Evolutionary conservation across 192 early-diverging fungal genomes (phyloP), one percentile per base, ranked within the genome.

Genomic region (Mortierella antarctica): DNA sequence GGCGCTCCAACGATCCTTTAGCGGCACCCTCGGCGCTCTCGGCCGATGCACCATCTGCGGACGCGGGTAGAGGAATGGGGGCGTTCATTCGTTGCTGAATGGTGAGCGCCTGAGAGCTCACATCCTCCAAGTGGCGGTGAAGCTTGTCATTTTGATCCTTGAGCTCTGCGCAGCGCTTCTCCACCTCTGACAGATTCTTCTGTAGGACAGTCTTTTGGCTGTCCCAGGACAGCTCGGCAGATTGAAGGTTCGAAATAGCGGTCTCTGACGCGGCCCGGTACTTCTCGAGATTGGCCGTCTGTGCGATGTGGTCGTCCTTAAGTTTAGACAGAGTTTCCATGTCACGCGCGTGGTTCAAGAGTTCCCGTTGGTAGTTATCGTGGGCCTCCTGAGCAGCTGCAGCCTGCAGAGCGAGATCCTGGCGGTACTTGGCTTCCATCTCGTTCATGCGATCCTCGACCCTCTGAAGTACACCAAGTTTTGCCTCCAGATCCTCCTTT

Each of bases 81-180:
- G 69, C 62, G 17, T 83, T 82, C 49, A 67, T 53, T 12, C 66
- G 70, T 51, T 63, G 80, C 74, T 47, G 85, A 74, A 79, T 87
- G 52, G 41, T 71, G 57, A 46, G 65, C 9, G 84, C 87, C 20
- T 81, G 83, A 47, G 83, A 82, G 46, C 78, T 88, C 17, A 89
- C 74, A 45, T 86, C 84, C 70, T 93, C 92, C 60, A 95, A 89
- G 65, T 94, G 92, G 42, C 88, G 83, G 65, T 93, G 87, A n/a
- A 94, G 73, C 41, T 93, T 82, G 48, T 88, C 84, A 83, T 95
- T 95, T 74, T 95, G 94, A 8, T 84, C 80, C 49, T 81, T 78
- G 49, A 91, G 69, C 56, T 91, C 92, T 0, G 86, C 67, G 14
- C 86, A 84, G 1, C 89, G 86, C 57, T 87, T 76, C 64, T 85